Base-by-base conservation (phyloP, 441 rosid species). In the Adansonia gregorii region DNA sequence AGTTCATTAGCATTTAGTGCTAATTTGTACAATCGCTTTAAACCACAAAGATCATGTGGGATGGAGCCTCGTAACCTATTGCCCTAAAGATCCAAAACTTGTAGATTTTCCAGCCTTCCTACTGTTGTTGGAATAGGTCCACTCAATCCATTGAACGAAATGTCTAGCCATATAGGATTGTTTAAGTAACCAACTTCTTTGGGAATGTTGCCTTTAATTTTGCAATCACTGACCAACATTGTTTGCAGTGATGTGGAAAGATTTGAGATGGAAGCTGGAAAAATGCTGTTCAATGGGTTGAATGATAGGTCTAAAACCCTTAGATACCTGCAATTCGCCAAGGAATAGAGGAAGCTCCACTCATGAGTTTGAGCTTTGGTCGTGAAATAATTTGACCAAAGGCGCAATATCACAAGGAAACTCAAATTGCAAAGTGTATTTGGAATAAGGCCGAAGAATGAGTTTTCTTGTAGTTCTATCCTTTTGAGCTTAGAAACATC, bases 261-360 rank as follows among this genome's bases (percentile, higher is more conserved):
- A 35, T 74, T 82, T 27, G 70, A 27, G 55, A 82, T 49, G 3
- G 77, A 56, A 49, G 39, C 56, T 12, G 79, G 78, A 17, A 79
- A 52, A 11, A 20, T 0, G 8, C 72, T 17, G 1, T 64, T 35
- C 19, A 64, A 35, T 31, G 68, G 68, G 20, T 64, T 64, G 6
- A 0, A 31, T 3, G 68, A 63, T 35, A 35, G 15, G 0, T 2
- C 0, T 35, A 64, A 35, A 14, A 14, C 0, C 0, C 5, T 35
- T 15, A 64, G 20, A 15, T 6, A 6, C 4, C 1, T 15, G 46
- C 68, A 64, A 35, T 35, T 35, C 35, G 1, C 48, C 68, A 64
- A 39, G 46, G 68, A 35, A 35, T 6, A 1, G 8, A 35, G 17
- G 35, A 64, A 14, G 22, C 11, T 64, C 20, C 20, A 64, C 19